These are phyloP conservation scores for Cutaneotrichosporon dermatis DNA, from an alignment of 1,284 basidiomycete genomes.

Conservation along the genomic window DNA sequence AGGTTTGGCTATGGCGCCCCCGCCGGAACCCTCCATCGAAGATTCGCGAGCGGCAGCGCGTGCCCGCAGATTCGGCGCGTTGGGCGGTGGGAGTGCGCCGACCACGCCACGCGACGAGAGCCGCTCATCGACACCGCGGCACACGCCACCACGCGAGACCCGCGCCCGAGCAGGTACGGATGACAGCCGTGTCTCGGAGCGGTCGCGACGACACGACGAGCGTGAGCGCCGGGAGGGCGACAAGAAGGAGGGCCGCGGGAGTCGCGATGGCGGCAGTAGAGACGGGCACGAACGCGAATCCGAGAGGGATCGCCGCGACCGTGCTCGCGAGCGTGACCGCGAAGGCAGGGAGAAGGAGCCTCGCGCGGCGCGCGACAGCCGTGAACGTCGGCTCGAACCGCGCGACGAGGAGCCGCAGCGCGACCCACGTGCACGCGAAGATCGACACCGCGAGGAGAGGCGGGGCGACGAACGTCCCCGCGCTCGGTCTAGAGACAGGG, in stretches of 20 bases:
- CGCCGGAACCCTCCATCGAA: conserved; percentile 27
- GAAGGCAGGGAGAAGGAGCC: not conserved
- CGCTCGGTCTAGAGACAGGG: conserved; percentile 1
- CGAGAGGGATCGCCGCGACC: conserved; percentile 4
- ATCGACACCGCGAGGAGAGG: not conserved
- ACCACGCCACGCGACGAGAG: conserved; percentile 1
- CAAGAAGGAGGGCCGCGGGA: not conserved
- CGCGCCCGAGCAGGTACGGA: conserved; percentile 31
- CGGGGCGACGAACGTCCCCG: not conserved
- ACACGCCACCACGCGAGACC: conserved; percentile 7
- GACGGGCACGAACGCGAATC: not conserved
- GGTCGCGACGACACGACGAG: conserved; percentile 22
- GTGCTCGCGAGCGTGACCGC: conserved; percentile 5
- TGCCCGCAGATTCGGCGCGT: conserved; percentile 32
- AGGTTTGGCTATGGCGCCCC: conserved; percentile 30
- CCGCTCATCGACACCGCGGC: conserved; percentile 4
- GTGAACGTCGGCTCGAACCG: conserved; percentile 4
- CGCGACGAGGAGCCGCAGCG: conserved; percentile 2
- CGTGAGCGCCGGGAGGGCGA: conserved; percentile 7
- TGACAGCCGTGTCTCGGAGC: conserved; percentile 36
- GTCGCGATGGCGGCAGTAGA: not conserved
- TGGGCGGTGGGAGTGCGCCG: conserved; percentile 9
- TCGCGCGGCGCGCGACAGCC: conserved; percentile 2
- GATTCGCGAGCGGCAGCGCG: conserved; percentile 36
- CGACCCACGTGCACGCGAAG: not conserved